Percentiles rank a stretch among this genome's conserved stretches.
Evolutionary conservation across 495 filamentous ascomycete species (phyloP).

Genomic region (Cenococcum geophilum): DNA sequence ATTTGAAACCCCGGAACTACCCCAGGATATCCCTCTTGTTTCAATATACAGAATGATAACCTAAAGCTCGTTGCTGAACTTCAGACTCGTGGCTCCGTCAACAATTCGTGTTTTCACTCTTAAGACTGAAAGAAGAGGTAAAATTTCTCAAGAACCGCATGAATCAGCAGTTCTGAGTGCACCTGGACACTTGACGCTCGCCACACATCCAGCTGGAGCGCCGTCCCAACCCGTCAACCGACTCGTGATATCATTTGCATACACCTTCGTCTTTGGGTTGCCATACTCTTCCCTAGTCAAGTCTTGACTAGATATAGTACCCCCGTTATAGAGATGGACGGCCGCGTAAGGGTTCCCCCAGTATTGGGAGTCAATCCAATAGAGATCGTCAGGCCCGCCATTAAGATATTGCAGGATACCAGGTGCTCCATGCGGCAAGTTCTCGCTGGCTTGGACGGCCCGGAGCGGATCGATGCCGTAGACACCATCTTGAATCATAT

Average conservation of each 20-base stretch:
- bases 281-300: neutral
- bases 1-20: no score
- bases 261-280: neutral
- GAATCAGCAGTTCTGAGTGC: neutral
- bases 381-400: neutral
- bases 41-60: no score
- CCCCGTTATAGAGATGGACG: neutral
- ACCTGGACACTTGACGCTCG: neutral
- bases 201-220: neutral
- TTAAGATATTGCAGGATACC: neutral
- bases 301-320: neutral
- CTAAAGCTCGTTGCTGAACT: no score
- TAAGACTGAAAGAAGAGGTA: no score
- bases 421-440: neutral
- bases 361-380: neutral
- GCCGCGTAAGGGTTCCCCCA: constrained; percentile 2
- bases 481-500: constrained; percentile 2
- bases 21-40: no score
- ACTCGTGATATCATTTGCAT: constrained; percentile 1
- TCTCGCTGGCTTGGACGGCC: neutral
- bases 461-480: neutral
- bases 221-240: constrained; percentile 3
- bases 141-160: no score
- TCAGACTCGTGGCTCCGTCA: no score
- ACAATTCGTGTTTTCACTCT: no score